Base-by-base conservation (phyloP, 768 basidiomycete genomes). In the Harrya chromipes region DNA sequence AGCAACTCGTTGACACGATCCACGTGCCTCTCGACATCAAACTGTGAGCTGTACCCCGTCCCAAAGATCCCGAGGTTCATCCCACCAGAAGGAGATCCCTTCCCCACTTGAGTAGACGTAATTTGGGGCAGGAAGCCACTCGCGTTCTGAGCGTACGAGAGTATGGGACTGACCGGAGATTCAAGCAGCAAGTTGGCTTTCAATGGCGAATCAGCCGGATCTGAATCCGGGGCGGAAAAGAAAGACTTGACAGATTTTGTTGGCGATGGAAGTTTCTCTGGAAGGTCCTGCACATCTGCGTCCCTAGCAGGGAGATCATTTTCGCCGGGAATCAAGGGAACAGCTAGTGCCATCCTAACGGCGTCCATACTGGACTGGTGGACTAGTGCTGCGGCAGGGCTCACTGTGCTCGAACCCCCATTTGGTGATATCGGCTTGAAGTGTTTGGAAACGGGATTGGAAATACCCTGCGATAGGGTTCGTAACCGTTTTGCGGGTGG, bases 1-100 rank as follows among this genome's bases (percentile, higher is more conserved):
- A 84, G 64, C 53, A 82, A 58, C 60, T 77, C 79, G 41, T 71
- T 76, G 6, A 82, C 81, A 54, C 72, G 63, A 40, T 78, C 76
- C 16, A 80, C 74, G 53, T 75, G 72, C n/a, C 69, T 72, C 56
- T 82, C 78, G 3, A 83, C 70, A 50, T 82, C 78, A 48, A 80
- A 77, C 53, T 83, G 82, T 4, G 83, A 82, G 51, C 76, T 80
- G 57, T 75, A 82, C 3, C 73, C 74, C 66, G 70, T 66, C 53
- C 69, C 74, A 34, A 70, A 61, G 16, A 64, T 40, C 12, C 65
- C 67, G 46, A 60, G 59, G 44, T 60, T 63, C 46, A 46, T 55
- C 51, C 36, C 58, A 40, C 39, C 51, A 43, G 46, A 49, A 33
- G 51, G 50, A 14, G 55, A 46, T 16, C 40, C 50, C 40, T 56